Conservation (phyloP, 2,329 filamentous ascomycete species). For the Colletotrichum tamarilloi region DNA sequence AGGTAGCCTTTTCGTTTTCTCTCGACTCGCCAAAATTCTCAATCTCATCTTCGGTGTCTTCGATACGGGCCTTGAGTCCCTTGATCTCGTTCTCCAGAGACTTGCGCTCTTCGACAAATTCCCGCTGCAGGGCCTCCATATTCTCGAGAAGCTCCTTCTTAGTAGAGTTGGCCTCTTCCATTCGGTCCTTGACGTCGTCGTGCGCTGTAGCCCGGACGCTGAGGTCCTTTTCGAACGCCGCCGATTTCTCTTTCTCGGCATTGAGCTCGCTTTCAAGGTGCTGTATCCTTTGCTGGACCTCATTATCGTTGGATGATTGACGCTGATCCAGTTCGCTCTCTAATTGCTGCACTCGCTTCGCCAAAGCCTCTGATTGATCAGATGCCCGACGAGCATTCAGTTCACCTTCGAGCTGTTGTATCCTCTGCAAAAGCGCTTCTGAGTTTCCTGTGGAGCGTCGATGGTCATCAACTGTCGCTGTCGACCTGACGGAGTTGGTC, state of each 20-base stretch:
- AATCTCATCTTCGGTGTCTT: conserved; percentile 92
- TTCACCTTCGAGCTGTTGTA: conserved; percentile 71
- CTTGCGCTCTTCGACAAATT: conserved; percentile 87
- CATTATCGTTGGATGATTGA: conserved; percentile 57
- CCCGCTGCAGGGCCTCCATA: conserved; percentile 89
- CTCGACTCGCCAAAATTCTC: conserved; percentile 85
- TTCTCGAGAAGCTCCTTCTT: conserved; percentile 96
- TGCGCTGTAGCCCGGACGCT: conserved; percentile 66
- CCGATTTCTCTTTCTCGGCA: conserved; percentile 75
- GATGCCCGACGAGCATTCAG: conserved; percentile 56
- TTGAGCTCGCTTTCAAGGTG: conserved; percentile 70
- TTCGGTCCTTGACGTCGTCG: conserved; percentile 72
- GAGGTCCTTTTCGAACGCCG: conserved; percentile 77
- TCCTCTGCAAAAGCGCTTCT: conserved; percentile 59
- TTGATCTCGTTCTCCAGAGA: conserved; percentile 85
- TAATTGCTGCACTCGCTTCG: conserved; percentile 68
- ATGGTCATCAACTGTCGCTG: conserved; percentile 52
- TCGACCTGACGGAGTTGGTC: conserved; percentile 58
- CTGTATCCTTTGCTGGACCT: conserved; percentile 60
- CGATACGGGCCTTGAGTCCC: conserved; percentile 78
- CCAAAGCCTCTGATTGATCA: conserved; percentile 57
- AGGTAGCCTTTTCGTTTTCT: conserved; percentile 80
- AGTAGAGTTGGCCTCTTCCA: conserved; percentile 89
- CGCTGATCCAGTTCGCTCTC: conserved; percentile 63
- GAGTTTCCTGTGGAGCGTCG: conserved; percentile 58